A percentile compares a stretch with the other conserved stretches of the same genome.
Evolutionary conservation across 2,329 filamentous ascomycete species (phyloP).

Genomic region (Neoarthrinium moseri): DNA sequence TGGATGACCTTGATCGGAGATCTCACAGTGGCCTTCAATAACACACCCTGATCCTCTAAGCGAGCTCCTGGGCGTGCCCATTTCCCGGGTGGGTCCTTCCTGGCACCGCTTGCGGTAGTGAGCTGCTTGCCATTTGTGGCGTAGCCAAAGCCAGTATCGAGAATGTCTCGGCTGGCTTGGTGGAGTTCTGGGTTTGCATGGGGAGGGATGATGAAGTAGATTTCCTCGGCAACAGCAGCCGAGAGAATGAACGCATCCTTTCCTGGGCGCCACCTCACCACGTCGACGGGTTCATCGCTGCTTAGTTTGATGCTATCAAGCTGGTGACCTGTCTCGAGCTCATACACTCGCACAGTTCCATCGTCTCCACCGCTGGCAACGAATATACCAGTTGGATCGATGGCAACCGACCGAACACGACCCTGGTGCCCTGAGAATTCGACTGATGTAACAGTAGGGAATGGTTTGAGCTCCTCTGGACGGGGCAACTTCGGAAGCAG

Average conservation of each 20-base stretch:
- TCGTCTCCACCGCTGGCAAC: slow-evolving; percentile 93
- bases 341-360: slow-evolving; percentile 88
- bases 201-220: slow-evolving; percentile 81
- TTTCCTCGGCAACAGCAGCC: slow-evolving; percentile 78
- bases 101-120: slow-evolving; percentile 51
- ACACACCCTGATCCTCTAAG: slow-evolving; percentile 75
- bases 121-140: slow-evolving; percentile 66
- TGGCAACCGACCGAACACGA: slow-evolving; percentile 77
- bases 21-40: slow-evolving; percentile 77
- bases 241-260: slow-evolving; percentile 79
- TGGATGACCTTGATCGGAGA: slow-evolving; percentile 81
- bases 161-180: slow-evolving; percentile 68
- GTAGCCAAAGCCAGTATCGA: slow-evolving; percentile 92
- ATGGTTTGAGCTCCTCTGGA: slow-evolving; percentile 90
- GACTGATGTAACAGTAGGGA: slow-evolving; percentile 86
- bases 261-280: slow-evolving; percentile 85
- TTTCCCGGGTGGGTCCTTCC: slow-evolving; percentile 74
- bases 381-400: slow-evolving; percentile 84
- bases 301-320: slow-evolving; percentile 76
- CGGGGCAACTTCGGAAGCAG: slow-evolving; percentile 89
- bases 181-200: slow-evolving; percentile 72
- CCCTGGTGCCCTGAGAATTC: slow-evolving; percentile 88
- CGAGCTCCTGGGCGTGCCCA: slow-evolving; percentile 78
- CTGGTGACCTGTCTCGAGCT: slow-evolving; percentile 80
- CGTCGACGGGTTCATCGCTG: slow-evolving; percentile 76